Conservation (phyloP, 768 basidiomycete species). For the Collybiopsis luxurians region DNA sequence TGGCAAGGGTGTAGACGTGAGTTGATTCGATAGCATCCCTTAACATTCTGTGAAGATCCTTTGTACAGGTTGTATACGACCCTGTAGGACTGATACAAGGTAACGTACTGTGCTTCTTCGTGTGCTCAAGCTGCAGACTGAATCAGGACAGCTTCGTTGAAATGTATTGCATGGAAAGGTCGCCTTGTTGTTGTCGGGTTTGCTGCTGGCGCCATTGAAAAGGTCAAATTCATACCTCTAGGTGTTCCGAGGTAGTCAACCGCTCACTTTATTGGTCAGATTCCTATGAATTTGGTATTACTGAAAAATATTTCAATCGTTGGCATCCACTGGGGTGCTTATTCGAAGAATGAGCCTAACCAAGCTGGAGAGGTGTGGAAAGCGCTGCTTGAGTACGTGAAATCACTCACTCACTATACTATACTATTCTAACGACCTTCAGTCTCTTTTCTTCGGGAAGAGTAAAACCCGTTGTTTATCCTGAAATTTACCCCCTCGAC, state of each 20-base stretch:
- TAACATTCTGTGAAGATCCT: neutral
- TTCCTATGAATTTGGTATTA: slow-evolving; percentile 80
- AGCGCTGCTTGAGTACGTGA: neutral
- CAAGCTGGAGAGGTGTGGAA: neutral
- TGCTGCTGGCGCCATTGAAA: slow-evolving; percentile 81
- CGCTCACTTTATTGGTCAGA: slow-evolving; percentile 35
- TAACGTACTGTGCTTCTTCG: slow-evolving; percentile 23
- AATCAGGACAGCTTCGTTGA: slow-evolving; percentile 61
- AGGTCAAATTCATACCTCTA: slow-evolving; percentile 39
- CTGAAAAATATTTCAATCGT: slow-evolving; percentile 84
- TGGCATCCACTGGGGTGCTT: slow-evolving; percentile 88
- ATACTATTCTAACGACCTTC: neutral
- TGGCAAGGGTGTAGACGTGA: slow-evolving; percentile 74
- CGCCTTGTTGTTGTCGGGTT: slow-evolving; percentile 93
- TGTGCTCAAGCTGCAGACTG: neutral
- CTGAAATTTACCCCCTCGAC: slow-evolving; percentile 67
- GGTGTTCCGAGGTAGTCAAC: neutral
- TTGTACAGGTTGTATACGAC: slow-evolving; percentile 63
- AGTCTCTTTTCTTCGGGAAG: slow-evolving; percentile 70
- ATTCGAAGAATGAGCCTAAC: slow-evolving; percentile 24
- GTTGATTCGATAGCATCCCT: neutral
- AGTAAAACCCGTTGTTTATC: slow-evolving; percentile 68
- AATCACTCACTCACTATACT: neutral
- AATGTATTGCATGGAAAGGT: slow-evolving; percentile 95
- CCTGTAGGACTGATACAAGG: slow-evolving; percentile 80